These are phyloP conservation scores for Knufia fluminis DNA, from an alignment of 2,329 filamentous ascomycete species.

Conservation along the genomic window DNA sequence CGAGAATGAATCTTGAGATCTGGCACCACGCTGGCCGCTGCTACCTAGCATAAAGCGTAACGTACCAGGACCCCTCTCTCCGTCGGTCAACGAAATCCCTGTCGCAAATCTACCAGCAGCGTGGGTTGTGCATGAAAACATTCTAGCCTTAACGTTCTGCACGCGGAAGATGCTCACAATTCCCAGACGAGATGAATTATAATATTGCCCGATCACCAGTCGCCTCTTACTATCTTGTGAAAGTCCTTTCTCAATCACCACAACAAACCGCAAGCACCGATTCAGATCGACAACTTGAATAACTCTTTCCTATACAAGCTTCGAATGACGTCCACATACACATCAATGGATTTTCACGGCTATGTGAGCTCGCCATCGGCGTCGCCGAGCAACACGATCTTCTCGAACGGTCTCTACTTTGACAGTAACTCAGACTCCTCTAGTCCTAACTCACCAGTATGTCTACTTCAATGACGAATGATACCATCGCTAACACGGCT, in stretches of 20 bases:
- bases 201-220: constrained; percentile 3
- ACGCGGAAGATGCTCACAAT: neutral
- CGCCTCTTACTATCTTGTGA: constrained; percentile 3
- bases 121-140: neutral
- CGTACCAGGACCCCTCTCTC: neutral
- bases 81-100: constrained; percentile 4
- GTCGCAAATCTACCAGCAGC: neutral
- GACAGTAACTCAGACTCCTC: constrained; percentile 23
- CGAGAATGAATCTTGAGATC: neutral
- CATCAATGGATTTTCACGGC: constrained; percentile 17
- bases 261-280: neutral
- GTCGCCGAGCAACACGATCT: constrained; percentile 20
- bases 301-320: neutral
- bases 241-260: neutral
- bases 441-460: constrained; percentile 23
- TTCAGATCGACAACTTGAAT: neutral
- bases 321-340: constrained; percentile 12
- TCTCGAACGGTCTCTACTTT: constrained; percentile 19
- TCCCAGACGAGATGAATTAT: neutral
- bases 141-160: neutral
- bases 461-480: constrained; percentile 2
- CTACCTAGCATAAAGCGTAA: neutral
- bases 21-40: neutral
- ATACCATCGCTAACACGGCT: neutral
- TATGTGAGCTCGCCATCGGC: constrained; percentile 21